Conservation (phyloP, 169 alveolate genomes). For the Plasmodium malariae region DNA sequence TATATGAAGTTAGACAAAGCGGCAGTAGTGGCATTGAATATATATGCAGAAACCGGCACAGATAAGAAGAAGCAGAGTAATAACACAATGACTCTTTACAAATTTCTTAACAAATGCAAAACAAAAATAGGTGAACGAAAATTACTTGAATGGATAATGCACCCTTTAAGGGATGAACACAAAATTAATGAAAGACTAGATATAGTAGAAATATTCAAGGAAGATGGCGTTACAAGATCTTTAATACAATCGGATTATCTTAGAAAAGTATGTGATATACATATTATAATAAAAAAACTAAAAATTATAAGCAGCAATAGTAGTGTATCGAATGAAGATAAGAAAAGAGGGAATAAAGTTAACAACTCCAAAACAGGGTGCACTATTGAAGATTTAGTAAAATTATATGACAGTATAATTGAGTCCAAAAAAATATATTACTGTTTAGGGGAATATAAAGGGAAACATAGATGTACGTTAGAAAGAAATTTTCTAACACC, state of each 20-base stretch:
- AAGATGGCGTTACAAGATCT: conserved; percentile 78
- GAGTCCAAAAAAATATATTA: conserved; percentile 61
- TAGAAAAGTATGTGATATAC: conserved; percentile 88
- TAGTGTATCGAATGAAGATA: not conserved
- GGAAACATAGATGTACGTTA: conserved; percentile 78
- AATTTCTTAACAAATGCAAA: conserved; percentile 93
- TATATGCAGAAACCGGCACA: conserved; percentile 39
- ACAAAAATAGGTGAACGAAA: conserved; percentile 95
- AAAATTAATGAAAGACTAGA: conserved; percentile 94
- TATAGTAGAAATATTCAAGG: conserved; percentile 94
- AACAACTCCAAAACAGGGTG: conserved; percentile 35
- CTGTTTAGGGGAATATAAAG: conserved; percentile 79
- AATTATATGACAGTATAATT: conserved; percentile 77
- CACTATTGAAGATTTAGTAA: conserved; percentile 79
- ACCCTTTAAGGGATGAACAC: conserved; percentile 94
- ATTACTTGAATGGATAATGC: conserved; percentile 95
- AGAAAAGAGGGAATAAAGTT: not conserved
- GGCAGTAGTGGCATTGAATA: conserved; percentile 81
- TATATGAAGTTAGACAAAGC: conserved; percentile 85
- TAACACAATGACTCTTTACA: conserved; percentile 80
- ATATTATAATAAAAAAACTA: conserved; percentile 78
- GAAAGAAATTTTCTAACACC: conserved; percentile 82
- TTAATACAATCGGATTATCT: conserved; percentile 84
- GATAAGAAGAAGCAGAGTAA: conserved; percentile 12
- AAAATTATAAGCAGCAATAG: conserved; percentile 72